Evolutionary conservation across 164 flowering plant species (phyloP), one percentile per base, ranked within the genome.

Genomic region (Nymphaea thermarum): DNA sequence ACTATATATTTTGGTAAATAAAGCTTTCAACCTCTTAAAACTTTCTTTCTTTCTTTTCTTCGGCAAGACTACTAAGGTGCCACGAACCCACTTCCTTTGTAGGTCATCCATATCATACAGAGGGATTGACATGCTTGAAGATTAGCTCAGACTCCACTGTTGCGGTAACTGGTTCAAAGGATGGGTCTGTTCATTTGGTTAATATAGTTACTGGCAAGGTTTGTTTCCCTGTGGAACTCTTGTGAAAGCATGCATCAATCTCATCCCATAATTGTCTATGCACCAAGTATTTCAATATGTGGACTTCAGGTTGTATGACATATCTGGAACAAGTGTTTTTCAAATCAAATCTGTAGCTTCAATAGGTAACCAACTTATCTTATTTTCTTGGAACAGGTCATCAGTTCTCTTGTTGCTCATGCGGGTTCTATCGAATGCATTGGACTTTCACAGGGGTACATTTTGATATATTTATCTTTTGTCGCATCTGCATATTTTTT

Each of bases 91-190:
- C 36, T 25, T 25, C 12, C 55, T 4, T 4, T 71, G 43, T 57
- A 91, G 98, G 94, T 77, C 88, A 93, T 80, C 84, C 87, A 14
- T 91, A 85, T 81, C 97, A 91, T 73, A 82, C 82, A 5, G 85
- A 85, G 55, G 96, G 91, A 36, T 62, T 93, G 77, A 91, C 96
- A 70, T 91, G 94, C 79, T 77, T 91, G 80, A 64, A 85, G 61
- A 78, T 91, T 18, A 86, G 73, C 75, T 72, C 89, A 47, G 90
- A 87, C 74, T 90, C 98, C 59, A 70, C 82, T 67, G 87, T 90
- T 68, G 98, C 87, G 65, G 71, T 92, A 62, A 90, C 87, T 74
- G 94, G 96, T 67, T 84, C 96, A 42, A 79, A 71, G 67, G 97
- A 93, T 77, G 71, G 86, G 45, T 87, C 91, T 69, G 87, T 83